Conservation (phyloP, 2,329 filamentous ascomycete genomes). For the Verticillium nonalfalfae region DNA sequence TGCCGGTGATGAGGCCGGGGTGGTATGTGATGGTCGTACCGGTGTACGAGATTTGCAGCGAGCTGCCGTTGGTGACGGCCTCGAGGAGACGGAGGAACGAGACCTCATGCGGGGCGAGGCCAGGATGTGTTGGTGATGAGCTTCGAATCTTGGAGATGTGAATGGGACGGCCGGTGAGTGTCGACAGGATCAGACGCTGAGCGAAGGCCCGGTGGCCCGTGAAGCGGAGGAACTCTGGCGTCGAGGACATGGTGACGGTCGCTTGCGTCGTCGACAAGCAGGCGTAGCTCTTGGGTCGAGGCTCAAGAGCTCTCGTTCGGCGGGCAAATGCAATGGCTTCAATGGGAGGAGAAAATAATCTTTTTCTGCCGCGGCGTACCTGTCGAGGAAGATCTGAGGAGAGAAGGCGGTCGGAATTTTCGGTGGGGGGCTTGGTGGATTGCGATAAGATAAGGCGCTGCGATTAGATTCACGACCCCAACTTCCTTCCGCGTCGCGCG, state of each 20-base stretch:
- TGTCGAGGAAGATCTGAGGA: background rate
- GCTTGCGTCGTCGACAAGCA: background rate
- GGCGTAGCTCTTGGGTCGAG: conserved; percentile 2
- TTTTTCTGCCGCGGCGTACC: conserved; percentile 1
- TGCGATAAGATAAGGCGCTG: background rate
- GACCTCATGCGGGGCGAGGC: conserved; percentile 86
- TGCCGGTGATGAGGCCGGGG: conserved; percentile 86
- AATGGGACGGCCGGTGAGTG: conserved; percentile 80
- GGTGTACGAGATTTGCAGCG: conserved; percentile 93
- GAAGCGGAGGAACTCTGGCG: conserved; percentile 62
- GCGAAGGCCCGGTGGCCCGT: conserved; percentile 78
- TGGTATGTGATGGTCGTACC: conserved; percentile 90
- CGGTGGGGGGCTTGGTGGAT: background rate
- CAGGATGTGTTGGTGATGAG: conserved; percentile 77
- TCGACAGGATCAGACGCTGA: conserved; percentile 81
- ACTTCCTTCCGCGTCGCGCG: background rate
- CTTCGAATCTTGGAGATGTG: conserved; percentile 93
- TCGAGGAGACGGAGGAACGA: conserved; percentile 94
- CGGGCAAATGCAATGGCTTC: background rate
- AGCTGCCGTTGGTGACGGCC: conserved; percentile 87
- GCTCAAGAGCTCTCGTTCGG: background rate
- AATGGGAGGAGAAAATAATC: conserved; percentile 1
- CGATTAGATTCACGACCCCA: conserved; percentile 11
- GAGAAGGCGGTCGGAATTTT: background rate
- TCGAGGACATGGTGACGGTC: conserved; percentile 30